phyloP scores from a whole-genome alignment of 768 basidiomycete species.

The Paxillus involutus region DNA sequence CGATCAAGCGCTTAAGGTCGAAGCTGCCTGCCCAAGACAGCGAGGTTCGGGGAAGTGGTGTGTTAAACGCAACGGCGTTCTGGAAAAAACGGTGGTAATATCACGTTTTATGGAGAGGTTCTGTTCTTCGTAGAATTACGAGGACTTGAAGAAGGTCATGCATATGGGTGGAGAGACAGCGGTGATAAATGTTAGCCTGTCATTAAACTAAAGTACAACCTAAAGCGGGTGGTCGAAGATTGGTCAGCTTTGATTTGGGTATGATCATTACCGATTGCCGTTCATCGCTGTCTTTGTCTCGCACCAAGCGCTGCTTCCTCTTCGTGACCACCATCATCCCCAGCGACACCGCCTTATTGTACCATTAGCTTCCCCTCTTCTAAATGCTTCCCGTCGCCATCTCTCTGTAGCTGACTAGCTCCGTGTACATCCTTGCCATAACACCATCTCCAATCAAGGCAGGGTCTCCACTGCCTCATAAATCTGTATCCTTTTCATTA shows the following conservation, averaged over 20 bases:
- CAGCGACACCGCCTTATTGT: conserved; percentile 8
- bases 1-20: not conserved
- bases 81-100: not conserved
- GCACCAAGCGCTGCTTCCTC: not conserved
- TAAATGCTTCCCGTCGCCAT: not conserved
- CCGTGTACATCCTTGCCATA: not conserved
- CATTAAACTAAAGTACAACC: not conserved
- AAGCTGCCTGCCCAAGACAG: not conserved
- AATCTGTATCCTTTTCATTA: not conserved
- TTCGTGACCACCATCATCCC: conserved; percentile 5
- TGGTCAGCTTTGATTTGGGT: not conserved
- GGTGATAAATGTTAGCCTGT: not conserved
- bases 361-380: not conserved
- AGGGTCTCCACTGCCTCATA: not conserved
- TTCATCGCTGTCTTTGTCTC: conserved; percentile 1
- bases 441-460: not conserved
- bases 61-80: not conserved
- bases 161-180: not conserved
- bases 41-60: not conserved
- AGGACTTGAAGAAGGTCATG: too few species aligned
- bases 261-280: not conserved
- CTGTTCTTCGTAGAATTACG: not conserved
- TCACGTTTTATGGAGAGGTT: not conserved
- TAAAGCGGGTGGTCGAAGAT: not conserved
- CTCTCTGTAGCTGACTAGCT: conserved; percentile 3